Evolutionary conservation across 2,329 filamentous ascomycete species (phyloP), one percentile per base, ranked within the genome.

Genomic region (Clarireedia hainanense): DNA sequence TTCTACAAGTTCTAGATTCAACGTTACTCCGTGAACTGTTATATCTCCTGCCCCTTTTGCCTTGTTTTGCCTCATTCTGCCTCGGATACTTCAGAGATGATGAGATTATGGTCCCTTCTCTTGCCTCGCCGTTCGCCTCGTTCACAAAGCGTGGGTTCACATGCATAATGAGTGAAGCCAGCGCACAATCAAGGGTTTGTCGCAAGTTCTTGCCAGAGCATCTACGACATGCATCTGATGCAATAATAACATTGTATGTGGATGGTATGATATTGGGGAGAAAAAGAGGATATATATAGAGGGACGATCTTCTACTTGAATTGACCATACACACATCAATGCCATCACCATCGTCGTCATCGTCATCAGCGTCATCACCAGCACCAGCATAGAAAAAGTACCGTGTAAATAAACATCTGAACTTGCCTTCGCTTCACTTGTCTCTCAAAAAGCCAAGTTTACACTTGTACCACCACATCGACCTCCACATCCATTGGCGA

Each of bases 51-150:
- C 24, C 43, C 43, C 10, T 47, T 47, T 47, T 47, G 43, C 43
- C 43, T 47, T 47, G 43, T 47, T 47, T 47, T 46, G 17, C 42
- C 23, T 46, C 17, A 15, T 46, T 47, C 26, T 47, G 45, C 45
- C 52, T 30, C 7, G 40, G 30, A 43, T 43, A 20, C 23, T 10
- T 43, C 40, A 43, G 5, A 42, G 17, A 42, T 42, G 15, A 17
- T 17, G 17, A 42, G 39, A 2, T 42, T 47, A 24, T 47, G 20
- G 20, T 26, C 24, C 45, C 7, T 47, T 27, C 37, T 45, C 40
- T 39, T 55, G 46, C 52, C 46, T 50, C 26, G 42, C 52, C 17
- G 36, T 50, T 43, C 52, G 52, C 52, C 52, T 27, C 40, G 45
- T 50, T 55, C 30, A n/a, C 30, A 27, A 26, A 14, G 50, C 47